These are phyloP conservation scores for Micractinium sp. DNA, from an alignment of 139 green algal genomes.

Conservation along the genomic window DNA sequence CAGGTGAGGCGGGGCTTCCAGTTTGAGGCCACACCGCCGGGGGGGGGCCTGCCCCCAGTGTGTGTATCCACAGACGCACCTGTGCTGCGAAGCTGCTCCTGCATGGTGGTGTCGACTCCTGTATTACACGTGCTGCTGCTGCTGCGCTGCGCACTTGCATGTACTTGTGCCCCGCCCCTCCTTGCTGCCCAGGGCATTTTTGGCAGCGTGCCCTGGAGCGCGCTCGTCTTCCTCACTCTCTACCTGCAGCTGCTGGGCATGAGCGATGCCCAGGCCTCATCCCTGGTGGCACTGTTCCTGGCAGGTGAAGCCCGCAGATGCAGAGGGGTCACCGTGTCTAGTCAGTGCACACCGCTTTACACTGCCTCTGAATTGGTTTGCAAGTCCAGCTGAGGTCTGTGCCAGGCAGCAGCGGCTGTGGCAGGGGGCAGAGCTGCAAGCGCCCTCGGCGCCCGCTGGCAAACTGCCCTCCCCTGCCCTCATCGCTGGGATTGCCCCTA, in stretches of 20 bases:
- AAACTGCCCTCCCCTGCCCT: not conserved
- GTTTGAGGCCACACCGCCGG: too few species aligned
- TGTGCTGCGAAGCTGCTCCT: too few species aligned
- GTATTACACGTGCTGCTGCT: not conserved
- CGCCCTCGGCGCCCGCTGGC: too few species aligned
- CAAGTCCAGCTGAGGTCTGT: too few species aligned
- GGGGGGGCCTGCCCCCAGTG: too few species aligned
- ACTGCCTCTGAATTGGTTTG: too few species aligned
- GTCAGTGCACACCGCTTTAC: not conserved
- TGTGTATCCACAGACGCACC: too few species aligned
- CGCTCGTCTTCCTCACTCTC: conserved; percentile 66
- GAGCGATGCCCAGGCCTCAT: conserved; percentile 45
- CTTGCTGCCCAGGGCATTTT: conserved; percentile 63
- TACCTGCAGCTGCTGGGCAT: conserved; percentile 76
- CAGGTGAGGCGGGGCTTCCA: conserved; percentile 26
- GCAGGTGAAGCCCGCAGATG: not conserved
- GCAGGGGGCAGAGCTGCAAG: too few species aligned
- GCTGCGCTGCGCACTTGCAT: not conserved
- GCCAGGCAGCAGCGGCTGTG: too few species aligned
- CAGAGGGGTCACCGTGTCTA: not conserved
- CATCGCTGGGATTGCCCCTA: not conserved
- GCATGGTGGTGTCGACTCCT: too few species aligned
- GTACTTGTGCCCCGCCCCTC: not conserved
- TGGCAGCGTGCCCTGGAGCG: conserved; percentile 64
- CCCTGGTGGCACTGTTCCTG: conserved; percentile 58